Evolutionary conservation across 2,329 filamentous ascomycete genomes (phyloP).

Genomic region (Hysterium pulicare): DNA sequence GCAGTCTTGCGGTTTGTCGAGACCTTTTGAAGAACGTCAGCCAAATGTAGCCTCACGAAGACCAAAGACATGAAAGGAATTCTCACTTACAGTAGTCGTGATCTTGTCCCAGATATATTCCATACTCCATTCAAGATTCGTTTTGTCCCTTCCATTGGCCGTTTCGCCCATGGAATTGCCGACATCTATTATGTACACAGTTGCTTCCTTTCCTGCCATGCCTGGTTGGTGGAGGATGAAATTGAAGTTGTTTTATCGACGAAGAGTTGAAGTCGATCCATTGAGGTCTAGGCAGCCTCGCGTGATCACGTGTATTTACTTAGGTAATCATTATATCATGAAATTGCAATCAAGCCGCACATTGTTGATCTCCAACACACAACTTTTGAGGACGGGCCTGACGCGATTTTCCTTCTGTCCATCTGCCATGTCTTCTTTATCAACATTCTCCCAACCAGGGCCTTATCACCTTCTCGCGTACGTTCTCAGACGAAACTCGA

Average conservation of each 20-base stretch:
- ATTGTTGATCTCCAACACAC: too few species aligned
- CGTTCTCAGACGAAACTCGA: neutral
- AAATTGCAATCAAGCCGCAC: too few species aligned
- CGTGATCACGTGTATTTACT: too few species aligned
- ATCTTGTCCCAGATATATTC: conserved; percentile 95
- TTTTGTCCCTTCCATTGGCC: conserved; percentile 67
- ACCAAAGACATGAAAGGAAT: too few species aligned
- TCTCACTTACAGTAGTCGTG: conserved; percentile 66
- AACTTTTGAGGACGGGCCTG: too few species aligned
- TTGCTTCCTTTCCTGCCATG: conserved; percentile 93
- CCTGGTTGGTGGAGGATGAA: neutral
- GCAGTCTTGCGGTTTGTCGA: conserved; percentile 70
- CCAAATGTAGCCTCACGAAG: too few species aligned
- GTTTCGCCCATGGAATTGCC: conserved; percentile 77
- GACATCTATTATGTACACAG: conserved; percentile 86
- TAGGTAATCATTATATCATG: too few species aligned
- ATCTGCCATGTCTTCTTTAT: conserved; percentile 49
- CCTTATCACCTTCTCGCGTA: conserved; percentile 77
- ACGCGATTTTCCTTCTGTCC: too few species aligned
- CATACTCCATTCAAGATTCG: conserved; percentile 85
- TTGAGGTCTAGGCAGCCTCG: neutral
- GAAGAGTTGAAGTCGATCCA: neutral
- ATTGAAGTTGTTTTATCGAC: neutral
- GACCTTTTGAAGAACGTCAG: conserved; percentile 39
- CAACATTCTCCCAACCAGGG: conserved; percentile 57